A percentile compares a stretch with the other conserved stretches of the same genome.
phyloP scores from a whole-genome alignment of 2,329 filamentous ascomycete genomes.

The Colletotrichum karsti region DNA sequence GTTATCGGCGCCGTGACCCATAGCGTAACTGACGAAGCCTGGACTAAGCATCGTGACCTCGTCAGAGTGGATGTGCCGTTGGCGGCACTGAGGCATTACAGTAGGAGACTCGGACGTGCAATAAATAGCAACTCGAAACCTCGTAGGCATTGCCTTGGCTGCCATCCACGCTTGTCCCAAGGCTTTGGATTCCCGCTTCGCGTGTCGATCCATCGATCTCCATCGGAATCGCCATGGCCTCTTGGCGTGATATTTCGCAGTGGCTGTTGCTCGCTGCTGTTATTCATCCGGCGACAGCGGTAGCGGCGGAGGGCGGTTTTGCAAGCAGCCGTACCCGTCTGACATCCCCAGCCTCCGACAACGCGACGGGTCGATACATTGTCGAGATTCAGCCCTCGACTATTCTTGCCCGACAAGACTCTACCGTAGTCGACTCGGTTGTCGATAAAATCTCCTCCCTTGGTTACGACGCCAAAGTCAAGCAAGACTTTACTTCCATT shows the following conservation, averaged over 20 bases:
- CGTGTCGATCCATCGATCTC: not conserved
- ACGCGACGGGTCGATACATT: constrained; percentile 17
- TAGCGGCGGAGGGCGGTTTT: constrained; percentile 9
- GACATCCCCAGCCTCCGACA: not conserved
- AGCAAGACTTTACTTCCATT: constrained; percentile 18
- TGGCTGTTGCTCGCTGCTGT: not conserved
- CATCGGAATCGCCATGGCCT: not conserved
- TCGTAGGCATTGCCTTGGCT: not conserved
- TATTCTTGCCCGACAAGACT: constrained; percentile 10
- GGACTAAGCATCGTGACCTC: not conserved
- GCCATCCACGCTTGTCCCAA: not conserved
- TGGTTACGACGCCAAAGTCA: constrained; percentile 20
- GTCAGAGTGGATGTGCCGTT: not conserved
- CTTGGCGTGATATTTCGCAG: not conserved
- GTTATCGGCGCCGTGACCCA: not conserved
- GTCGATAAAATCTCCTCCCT: constrained; percentile 15
- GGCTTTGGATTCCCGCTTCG: not conserved
- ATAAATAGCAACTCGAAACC: not conserved
- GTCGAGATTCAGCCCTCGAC: constrained; percentile 10
- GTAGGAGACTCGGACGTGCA: not conserved
- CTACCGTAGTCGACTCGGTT: not conserved
- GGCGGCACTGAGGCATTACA: not conserved
- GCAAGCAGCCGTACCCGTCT: not conserved
- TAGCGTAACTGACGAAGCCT: not conserved
- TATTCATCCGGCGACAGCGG: not conserved